phyloP scores from a whole-genome alignment of 768 basidiomycete genomes.

The Porphyrellus cyaneotinctus region DNA sequence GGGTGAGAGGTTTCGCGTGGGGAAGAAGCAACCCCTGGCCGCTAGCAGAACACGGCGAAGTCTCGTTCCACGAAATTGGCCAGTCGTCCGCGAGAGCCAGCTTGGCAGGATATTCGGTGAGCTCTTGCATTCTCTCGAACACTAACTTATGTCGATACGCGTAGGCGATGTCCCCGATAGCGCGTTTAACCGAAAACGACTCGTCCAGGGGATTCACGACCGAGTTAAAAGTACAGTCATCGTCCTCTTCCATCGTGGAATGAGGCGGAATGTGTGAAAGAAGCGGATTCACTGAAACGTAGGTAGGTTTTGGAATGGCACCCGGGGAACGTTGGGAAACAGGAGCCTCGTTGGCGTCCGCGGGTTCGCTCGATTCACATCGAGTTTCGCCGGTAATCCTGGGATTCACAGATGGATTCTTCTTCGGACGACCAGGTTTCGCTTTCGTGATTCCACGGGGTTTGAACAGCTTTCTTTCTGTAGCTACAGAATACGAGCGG shows the following conservation, averaged over 20 bases:
- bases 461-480: slow-evolving; percentile 18
- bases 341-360: not conserved
- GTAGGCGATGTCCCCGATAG: slow-evolving; percentile 29
- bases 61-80: slow-evolving; percentile 11
- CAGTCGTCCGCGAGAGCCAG: slow-evolving; percentile 7
- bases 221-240: slow-evolving; percentile 13
- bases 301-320: slow-evolving; percentile 1
- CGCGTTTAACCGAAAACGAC: slow-evolving; percentile 24
- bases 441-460: slow-evolving; percentile 29
- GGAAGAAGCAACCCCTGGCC: slow-evolving; percentile 14
- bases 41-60: slow-evolving; percentile 20
- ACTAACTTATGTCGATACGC: slow-evolving; percentile 24
- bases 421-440: slow-evolving; percentile 32
- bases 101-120: slow-evolving; percentile 14
- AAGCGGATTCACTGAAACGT: slow-evolving; percentile 30
- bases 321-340: slow-evolving; percentile 10
- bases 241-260: slow-evolving; percentile 4
- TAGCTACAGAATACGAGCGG: slow-evolving; percentile 12
- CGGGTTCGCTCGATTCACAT: slow-evolving; percentile 5
- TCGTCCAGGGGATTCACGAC: slow-evolving; percentile 23
- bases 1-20: slow-evolving; percentile 32
- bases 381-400: slow-evolving; percentile 10
- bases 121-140: slow-evolving; percentile 29
- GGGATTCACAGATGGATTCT: slow-evolving; percentile 7
- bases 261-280: slow-evolving; percentile 3